Base-by-base conservation (phyloP, 164 flowering plant species). In the Berberis thunbergii region DNA sequence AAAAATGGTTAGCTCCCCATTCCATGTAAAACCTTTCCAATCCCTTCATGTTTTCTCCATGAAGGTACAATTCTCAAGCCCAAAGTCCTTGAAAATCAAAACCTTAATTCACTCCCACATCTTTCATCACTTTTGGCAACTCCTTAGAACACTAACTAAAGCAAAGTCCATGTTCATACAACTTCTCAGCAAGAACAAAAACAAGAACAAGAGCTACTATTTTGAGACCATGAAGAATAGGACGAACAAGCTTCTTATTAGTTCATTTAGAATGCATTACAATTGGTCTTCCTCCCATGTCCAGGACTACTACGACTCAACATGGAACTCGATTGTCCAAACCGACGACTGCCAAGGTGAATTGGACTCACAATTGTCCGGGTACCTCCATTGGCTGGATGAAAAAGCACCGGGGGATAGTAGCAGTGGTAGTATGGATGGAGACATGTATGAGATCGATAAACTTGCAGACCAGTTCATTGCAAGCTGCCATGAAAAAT, bases 401-500 rank as follows among this genome's bases (percentile, higher is more conserved):
- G 92, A 86, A 64, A 79, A 79, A 59, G 71, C 4, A 0, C 7
- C 64, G 1, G 76, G 57, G 11, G 63, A 74, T 50, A 43, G 72
- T 3, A 11, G 53, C 26, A 26, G 26, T 26, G 26, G 26, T 65
- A 26, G 41, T 12, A 72, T 5, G 13, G 73, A 40, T 43, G 70
- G 12, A 43, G 76, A 65, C 4, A 65, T 50, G 1, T 82, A 85
- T 57, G 96, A 95, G 72, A 95, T 95, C 38, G 96, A 91, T 65
- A 64, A 65, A 70, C 84, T 89, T 4, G 99, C 97, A 0, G 97
- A 89, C 50, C 46, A 73, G 86, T 95, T 95, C 74, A 95, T 95
- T n/a, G 92, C 89, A 0, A 81, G 58, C 43, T 88, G 87, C 69
- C 97, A 91, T 76, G 97, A 89, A 75, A 89, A 88, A 70, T 95